Evolutionary conservation across 805 yeast genomes (phyloP).

Genomic region (Kodamaea sagamina): DNA sequence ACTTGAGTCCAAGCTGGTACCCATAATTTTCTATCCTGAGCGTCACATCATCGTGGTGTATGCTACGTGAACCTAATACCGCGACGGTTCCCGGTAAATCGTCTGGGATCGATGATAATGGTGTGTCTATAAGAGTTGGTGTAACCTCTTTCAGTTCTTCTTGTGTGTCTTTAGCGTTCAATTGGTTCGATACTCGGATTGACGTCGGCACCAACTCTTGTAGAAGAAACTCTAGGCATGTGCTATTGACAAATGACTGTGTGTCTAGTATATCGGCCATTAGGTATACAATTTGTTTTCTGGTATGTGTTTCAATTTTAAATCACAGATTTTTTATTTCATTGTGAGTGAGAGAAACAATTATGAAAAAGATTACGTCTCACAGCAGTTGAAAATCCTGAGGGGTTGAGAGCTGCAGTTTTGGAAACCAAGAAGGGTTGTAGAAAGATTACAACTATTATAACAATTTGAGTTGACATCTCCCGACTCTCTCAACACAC

Average conservation of each 20-base stretch:
- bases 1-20: slow-evolving; percentile 61
- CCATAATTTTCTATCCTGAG: slow-evolving; percentile 72
- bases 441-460: too few species aligned
- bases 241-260: slow-evolving; percentile 49
- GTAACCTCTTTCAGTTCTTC: slow-evolving; percentile 17
- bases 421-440: too few species aligned
- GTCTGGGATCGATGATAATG: slow-evolving; percentile 30
- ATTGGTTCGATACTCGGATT: slow-evolving; percentile 57
- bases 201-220: slow-evolving; percentile 79
- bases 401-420: too few species aligned
- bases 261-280: slow-evolving; percentile 23
- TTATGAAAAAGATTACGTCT: too few species aligned
- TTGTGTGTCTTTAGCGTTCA: slow-evolving; percentile 25
- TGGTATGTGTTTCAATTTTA: too few species aligned
- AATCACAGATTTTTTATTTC: too few species aligned
- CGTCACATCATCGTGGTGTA: slow-evolving; percentile 51
- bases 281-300: too few species aligned
- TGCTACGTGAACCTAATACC: slow-evolving; percentile 35
- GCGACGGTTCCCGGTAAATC: slow-evolving; percentile 47
- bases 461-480: too few species aligned
- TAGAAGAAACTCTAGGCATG: slow-evolving; percentile 62
- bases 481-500: too few species aligned
- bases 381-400: too few species aligned
- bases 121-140: slow-evolving; percentile 26
- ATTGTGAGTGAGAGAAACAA: too few species aligned